Evolutionary conservation across 495 filamentous ascomycete genomes (phyloP).

Genomic region (Hypoxylon lienhwacheense): DNA sequence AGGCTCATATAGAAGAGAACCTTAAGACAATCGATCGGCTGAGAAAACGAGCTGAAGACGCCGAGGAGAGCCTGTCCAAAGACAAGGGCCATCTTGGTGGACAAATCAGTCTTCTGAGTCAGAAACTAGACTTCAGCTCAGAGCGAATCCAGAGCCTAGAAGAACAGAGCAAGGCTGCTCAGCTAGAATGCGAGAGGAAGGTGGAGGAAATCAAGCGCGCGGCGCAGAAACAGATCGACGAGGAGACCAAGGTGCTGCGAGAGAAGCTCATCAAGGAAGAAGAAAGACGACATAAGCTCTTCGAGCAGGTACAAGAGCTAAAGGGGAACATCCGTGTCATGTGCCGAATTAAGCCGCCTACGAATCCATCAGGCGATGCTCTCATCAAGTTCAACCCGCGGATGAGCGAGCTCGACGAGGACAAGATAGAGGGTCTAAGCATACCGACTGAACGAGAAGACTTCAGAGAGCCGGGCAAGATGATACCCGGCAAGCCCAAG

Average conservation of each 20-base stretch:
- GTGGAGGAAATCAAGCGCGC: conserved; percentile 40
- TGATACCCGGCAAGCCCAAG: conserved; percentile 79
- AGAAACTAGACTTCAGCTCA: conserved; percentile 35
- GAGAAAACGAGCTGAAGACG: conserved; percentile 38
- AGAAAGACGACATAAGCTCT: conserved; percentile 84
- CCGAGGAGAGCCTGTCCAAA: conserved; percentile 39
- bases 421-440: conserved; percentile 78
- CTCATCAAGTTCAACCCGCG: conserved; percentile 37
- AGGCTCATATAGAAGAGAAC: conserved; percentile 34
- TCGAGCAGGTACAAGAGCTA: conserved; percentile 98
- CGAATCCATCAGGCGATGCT: conserved; percentile 43
- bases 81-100: conserved; percentile 39
- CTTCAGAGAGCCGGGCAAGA: conserved; percentile 78
- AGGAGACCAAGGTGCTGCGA: conserved; percentile 45
- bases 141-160: conserved; percentile 59
- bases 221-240: conserved; percentile 37
- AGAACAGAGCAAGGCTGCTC: conserved; percentile 69
- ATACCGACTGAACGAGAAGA: conserved; percentile 79
- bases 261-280: conserved; percentile 90
- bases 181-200: conserved; percentile 38
- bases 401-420: conserved; percentile 58
- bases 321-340: conserved; percentile 99
- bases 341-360: conserved; percentile 87
- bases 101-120: conserved; percentile 38
- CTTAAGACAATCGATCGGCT: conserved; percentile 39